phyloP scores from a whole-genome alignment of 495 filamentous ascomycete genomes.

The Delitschia confertaspora region DNA sequence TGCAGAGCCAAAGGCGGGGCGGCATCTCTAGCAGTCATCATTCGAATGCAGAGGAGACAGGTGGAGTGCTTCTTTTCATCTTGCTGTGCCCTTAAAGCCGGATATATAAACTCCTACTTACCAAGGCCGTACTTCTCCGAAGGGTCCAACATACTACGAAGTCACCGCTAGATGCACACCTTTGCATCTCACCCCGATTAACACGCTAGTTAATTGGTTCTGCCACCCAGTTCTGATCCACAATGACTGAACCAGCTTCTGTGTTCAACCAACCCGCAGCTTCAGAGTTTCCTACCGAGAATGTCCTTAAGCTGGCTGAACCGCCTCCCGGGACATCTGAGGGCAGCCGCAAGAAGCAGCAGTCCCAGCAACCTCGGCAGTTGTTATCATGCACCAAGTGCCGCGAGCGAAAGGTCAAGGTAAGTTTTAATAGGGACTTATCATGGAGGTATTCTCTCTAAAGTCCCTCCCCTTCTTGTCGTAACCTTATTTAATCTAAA shows the following conservation, averaged over 20 bases:
- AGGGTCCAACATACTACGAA: constrained; percentile 1
- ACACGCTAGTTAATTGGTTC: constrained; percentile 13
- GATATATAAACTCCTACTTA: constrained; percentile 9
- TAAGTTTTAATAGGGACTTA: constrained; percentile 11
- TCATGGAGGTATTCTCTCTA: background rate
- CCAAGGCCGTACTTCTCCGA: constrained; percentile 21
- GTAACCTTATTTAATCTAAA: background rate
- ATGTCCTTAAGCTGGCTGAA: constrained; percentile 6
- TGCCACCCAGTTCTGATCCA: constrained; percentile 11
- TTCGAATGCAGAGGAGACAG: no score
- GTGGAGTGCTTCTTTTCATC: background rate
- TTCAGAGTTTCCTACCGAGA: constrained; percentile 13
- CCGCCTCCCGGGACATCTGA: background rate
- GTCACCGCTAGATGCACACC: constrained; percentile 5
- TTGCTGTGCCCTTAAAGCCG: background rate
- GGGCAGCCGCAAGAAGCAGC: constrained; percentile 23
- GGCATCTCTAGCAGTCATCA: no score
- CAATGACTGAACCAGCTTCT: constrained; percentile 18
- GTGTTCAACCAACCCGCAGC: constrained; percentile 5
- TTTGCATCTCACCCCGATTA: constrained; percentile 4
- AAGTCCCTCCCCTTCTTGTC: background rate
- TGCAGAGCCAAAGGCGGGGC: no score
- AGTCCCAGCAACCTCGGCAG: constrained; percentile 30
- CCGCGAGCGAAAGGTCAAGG: constrained; percentile 38
- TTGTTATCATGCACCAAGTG: constrained; percentile 38